Evolutionary conservation across 225 moss, liverwort and hornwort species (phyloP).

Genomic region (Bryum argenteum): DNA sequence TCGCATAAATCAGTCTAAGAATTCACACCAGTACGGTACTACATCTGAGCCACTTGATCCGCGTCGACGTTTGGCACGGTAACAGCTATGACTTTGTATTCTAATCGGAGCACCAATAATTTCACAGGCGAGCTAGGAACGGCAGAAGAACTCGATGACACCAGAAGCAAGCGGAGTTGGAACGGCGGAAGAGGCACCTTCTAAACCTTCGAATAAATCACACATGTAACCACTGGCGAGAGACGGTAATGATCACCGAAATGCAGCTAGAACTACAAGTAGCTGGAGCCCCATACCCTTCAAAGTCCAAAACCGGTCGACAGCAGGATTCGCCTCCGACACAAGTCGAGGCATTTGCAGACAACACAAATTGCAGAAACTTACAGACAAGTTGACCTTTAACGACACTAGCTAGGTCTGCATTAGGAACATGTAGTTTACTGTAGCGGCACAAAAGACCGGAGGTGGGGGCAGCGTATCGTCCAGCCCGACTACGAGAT

Average conservation of each 20-base stretch:
- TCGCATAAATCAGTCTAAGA: not conserved
- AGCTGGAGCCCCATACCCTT: not conserved
- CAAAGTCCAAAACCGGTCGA: not conserved
- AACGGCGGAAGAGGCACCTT: not conserved
- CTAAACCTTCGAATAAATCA: not conserved
- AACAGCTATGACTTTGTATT: not conserved
- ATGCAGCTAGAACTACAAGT: not conserved
- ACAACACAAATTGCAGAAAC: conserved; percentile 16
- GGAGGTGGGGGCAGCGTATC: not conserved
- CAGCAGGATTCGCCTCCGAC: not conserved
- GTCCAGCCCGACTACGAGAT: no score
- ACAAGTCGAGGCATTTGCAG: not conserved
- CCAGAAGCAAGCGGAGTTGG: not conserved
- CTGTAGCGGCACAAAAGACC: not conserved
- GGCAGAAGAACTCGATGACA: not conserved
- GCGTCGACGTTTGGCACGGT: not conserved
- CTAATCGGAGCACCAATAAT: not conserved
- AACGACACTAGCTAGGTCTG: not conserved
- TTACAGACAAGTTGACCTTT: conserved; percentile 14
- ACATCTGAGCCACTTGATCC: not conserved
- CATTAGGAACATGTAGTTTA: not conserved
- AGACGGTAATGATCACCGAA: not conserved
- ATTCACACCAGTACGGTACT: not conserved
- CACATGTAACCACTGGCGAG: not conserved
- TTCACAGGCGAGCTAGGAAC: no score